Evolutionary conservation across 1,139 yeast genomes (phyloP).

Genomic region (Nakaseomyces kungkrabaensis): DNA sequence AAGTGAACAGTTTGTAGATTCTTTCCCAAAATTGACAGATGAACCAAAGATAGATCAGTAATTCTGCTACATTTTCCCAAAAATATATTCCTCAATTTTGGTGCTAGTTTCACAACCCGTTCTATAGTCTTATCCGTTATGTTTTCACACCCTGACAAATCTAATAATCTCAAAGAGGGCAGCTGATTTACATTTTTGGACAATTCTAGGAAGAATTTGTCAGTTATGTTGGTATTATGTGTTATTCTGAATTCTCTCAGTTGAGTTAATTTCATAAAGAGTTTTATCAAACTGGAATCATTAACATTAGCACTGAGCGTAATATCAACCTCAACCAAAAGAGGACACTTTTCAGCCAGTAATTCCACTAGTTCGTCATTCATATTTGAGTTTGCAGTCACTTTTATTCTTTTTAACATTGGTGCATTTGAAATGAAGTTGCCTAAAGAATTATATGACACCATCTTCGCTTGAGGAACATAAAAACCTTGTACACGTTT

Average conservation of each 20-base stretch:
- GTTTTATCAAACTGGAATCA: conserved; percentile 48
- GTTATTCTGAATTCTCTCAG: conserved; percentile 79
- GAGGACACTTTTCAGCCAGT: conserved; percentile 61
- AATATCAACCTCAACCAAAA: conserved; percentile 81
- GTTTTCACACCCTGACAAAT: conserved; percentile 74
- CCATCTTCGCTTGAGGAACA: conserved; percentile 71
- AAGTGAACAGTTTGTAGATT: conserved; percentile 82
- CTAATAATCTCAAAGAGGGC: conserved; percentile 63
- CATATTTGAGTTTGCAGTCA: conserved; percentile 61
- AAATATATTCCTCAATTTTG: conserved; percentile 77
- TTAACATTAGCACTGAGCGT: conserved; percentile 73
- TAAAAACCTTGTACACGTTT: conserved; percentile 78
- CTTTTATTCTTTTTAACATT: conserved; percentile 70
- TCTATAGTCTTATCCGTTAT: conserved; percentile 75
- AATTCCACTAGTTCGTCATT: conserved; percentile 58
- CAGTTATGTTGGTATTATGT: conserved; percentile 61
- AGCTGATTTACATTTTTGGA: conserved; percentile 25
- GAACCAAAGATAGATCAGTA: conserved; percentile 71
- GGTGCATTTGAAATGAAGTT: conserved; percentile 55
- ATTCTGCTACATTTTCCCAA: conserved; percentile 82
- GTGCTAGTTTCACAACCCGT: conserved; percentile 65
- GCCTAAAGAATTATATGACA: conserved; percentile 58
- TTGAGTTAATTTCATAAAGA: conserved; percentile 58
- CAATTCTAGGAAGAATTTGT: conserved; percentile 32
- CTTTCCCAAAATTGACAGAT: conserved; percentile 65